A percentile compares a stretch with the other conserved stretches of the same genome.
phyloP scores from a whole-genome alignment of 352 stramenopile species.

The Globisporangium echinulatum region DNA sequence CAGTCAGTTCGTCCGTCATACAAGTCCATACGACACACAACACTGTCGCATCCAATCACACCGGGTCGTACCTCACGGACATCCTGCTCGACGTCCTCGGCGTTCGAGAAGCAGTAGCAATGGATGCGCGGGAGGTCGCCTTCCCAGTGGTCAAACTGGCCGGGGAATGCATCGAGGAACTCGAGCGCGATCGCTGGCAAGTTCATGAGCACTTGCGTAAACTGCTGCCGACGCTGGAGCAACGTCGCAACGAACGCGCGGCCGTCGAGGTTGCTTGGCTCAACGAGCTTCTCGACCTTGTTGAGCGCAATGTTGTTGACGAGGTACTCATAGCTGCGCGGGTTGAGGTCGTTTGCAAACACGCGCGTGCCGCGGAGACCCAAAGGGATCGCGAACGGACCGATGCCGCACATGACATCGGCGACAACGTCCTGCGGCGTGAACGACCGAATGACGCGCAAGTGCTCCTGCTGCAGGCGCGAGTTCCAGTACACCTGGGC shows the following conservation, averaged over 20 bases:
- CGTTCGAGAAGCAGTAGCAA: constrained; percentile 94
- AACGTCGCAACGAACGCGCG: constrained; percentile 88
- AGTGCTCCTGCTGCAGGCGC: constrained; percentile 92
- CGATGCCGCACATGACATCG: constrained; percentile 96
- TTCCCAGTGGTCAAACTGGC: constrained; percentile 62
- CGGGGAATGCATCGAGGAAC: constrained; percentile 86
- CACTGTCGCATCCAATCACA: neutral
- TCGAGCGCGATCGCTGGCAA: constrained; percentile 91
- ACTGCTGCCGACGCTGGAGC: constrained; percentile 54
- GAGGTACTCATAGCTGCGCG: constrained; percentile 87
- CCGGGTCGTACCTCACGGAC: constrained; percentile 43
- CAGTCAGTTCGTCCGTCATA: neutral
- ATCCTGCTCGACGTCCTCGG: constrained; percentile 61
- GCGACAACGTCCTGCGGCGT: constrained; percentile 70
- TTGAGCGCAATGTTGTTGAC: constrained; percentile 89
- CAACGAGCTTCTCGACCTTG: constrained; percentile 78
- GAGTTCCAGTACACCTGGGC: constrained; percentile 97
- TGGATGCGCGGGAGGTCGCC: constrained; percentile 85
- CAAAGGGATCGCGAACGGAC: constrained; percentile 93
- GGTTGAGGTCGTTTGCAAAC: constrained; percentile 94
- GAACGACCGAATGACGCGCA: constrained; percentile 84
- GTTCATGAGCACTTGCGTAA: constrained; percentile 96
- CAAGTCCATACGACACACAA: neutral
- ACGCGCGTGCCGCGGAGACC: constrained; percentile 80
- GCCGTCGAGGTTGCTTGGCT: constrained; percentile 90